Percentiles rank a stretch among this genome's conserved stretches.
Evolutionary conservation across 805 yeast genomes (phyloP).

Genomic region (Schwanniomyces polymorphus): DNA sequence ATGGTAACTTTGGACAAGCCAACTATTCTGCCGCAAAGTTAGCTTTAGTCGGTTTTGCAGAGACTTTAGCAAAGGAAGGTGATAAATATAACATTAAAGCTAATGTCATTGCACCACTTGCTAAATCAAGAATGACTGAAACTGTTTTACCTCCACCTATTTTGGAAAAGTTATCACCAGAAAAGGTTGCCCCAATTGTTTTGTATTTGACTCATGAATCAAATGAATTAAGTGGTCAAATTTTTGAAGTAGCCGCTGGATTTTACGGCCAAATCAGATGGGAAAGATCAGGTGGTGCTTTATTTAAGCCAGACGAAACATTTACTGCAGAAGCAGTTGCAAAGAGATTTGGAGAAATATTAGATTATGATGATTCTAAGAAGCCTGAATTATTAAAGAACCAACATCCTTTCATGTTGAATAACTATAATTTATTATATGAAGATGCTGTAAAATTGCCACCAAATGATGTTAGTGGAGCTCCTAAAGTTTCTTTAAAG

Average conservation of each 20-base stretch:
- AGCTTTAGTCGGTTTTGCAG: conserved; percentile 88
- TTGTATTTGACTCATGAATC: conserved; percentile 73
- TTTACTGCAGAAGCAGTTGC: conserved; percentile 87
- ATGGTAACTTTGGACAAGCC: conserved; percentile 96
- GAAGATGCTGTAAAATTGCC: conserved; percentile 53
- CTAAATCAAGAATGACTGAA: conserved; percentile 96
- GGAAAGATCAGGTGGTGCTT: conserved; percentile 88
- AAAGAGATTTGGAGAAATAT: conserved; percentile 60
- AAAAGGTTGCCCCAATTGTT: conserved; percentile 89
- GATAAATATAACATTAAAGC: conserved; percentile 76
- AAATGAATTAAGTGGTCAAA: conserved; percentile 63
- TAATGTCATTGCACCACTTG: conserved; percentile 91
- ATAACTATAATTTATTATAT: conserved; percentile 67
- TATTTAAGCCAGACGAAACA: conserved; percentile 72
- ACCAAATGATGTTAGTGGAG: conserved; percentile 44
- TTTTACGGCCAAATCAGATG: conserved; percentile 88
- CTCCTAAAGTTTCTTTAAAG: conserved; percentile 56
- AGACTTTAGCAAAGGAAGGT: conserved; percentile 95
- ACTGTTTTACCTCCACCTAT: conserved; percentile 82
- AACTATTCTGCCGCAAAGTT: conserved; percentile 93
- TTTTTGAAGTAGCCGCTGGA: conserved; percentile 94
- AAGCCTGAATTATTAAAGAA: conserved; percentile 49
- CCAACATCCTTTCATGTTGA: conserved; percentile 69
- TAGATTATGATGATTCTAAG: conserved; percentile 58
- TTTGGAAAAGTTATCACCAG: conserved; percentile 78